Evolutionary conservation across 768 basidiomycete genomes (phyloP), one percentile per base, ranked within the genome.

Genomic region (Hebeloma cylindrosporum): DNA sequence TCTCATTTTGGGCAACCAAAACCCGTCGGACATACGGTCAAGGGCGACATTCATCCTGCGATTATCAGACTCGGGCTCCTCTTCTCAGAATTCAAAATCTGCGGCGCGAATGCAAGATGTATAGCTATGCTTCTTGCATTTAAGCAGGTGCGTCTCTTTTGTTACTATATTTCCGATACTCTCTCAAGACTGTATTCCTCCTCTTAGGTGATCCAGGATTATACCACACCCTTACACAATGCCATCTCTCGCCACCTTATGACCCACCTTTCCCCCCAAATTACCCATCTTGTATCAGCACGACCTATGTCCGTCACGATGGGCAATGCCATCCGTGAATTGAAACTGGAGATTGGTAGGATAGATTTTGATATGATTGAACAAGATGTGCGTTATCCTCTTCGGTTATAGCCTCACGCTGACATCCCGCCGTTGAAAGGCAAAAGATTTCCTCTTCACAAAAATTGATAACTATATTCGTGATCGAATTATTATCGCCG

Each of bases 381-480:
- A 66, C 90, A 95, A 60, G 92, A 98, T 68, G 95, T 95, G 58
- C 54, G 63, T 59, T 40, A 27, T 22, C 22, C 20, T 27, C 26
- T 36, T 43, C 17, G 26, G 20, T 22, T 33, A 36, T 46, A 43
- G 20, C 17, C 10, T 36, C 18, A 26, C 45, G 5, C 25, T 41
- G 48, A 48, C n/a, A 23, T 27, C 9, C 17, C 47, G 20, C 28
- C 34, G 31, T 21, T 34, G 8, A 14, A 53, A 97, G 93, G 94
- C 94, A 16, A 97, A 97, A 67, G 77, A 92, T 57, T 73, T 73
- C 3, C 70, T 99, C 4, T 87, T 88, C 57, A 72, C 75, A 37
- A 86, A 87, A 58, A 97, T 99, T 45, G 93, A 95, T 60, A 81
- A 83, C 45, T 99, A 95, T 62, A 89, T 98, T 59, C 83, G 85